phyloP scores from a whole-genome alignment of 1,284 basidiomycete genomes.

The Ganoderma meredithae region DNA sequence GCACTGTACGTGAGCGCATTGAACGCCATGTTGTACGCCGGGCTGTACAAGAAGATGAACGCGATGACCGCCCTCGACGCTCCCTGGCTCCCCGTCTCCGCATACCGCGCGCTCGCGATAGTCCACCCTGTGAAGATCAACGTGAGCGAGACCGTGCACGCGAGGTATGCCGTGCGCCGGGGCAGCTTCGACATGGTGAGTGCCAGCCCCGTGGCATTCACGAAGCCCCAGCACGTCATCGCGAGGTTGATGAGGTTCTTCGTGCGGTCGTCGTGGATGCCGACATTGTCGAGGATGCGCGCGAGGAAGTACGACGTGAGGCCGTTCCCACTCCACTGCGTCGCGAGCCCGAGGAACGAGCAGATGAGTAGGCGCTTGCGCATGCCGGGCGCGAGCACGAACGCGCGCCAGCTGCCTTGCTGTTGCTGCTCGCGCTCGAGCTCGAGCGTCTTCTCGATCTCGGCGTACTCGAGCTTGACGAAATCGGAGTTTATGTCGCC shows the following conservation, averaged over 20 bases:
- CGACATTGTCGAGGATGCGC: conserved; percentile 74
- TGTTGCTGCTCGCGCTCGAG: conserved; percentile 50
- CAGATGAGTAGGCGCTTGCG: conserved; percentile 59
- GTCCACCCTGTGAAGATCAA: conserved; percentile 61
- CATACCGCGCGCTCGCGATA: conserved; percentile 57
- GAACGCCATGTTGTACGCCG: conserved; percentile 72
- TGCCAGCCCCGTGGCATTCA: conserved; percentile 59
- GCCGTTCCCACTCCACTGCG: conserved; percentile 73
- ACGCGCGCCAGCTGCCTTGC: conserved; percentile 53
- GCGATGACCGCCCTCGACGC: conserved; percentile 59
- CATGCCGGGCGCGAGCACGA: conserved; percentile 60
- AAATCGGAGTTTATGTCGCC: conserved; percentile 58
- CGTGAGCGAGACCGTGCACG: conserved; percentile 56
- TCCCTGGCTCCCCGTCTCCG: conserved; percentile 48
- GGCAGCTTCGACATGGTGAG: conserved; percentile 56
- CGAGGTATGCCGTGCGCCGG: conserved; percentile 56
- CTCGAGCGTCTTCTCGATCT: conserved; percentile 62
- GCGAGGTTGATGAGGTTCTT: conserved; percentile 64
- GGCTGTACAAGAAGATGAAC: conserved; percentile 75
- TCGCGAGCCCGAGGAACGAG: conserved; percentile 64
- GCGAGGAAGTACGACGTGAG: conserved; percentile 81
- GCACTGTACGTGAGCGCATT: conserved; percentile 66
- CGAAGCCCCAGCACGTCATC: conserved; percentile 60
- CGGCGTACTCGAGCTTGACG: conserved; percentile 59
- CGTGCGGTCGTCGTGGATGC: conserved; percentile 65